Evolutionary conservation across 2,329 filamentous ascomycete species (phyloP).

Genomic region (Lachnellula arida): DNA sequence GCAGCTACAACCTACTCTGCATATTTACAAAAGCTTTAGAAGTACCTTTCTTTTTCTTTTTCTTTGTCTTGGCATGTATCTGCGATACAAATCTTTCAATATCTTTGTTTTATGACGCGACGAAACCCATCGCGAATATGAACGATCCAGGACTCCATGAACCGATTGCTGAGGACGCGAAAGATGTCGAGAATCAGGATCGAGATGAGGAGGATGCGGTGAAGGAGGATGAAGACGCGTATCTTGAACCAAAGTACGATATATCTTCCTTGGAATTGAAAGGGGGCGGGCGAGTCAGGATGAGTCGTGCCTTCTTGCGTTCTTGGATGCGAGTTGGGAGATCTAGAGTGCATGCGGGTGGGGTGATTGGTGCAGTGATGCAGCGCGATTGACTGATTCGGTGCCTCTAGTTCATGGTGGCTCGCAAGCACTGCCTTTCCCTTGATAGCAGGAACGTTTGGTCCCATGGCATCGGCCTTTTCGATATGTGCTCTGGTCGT

Average conservation of each 20-base stretch:
- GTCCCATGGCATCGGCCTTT: conserved; percentile 81
- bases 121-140: conserved; percentile 17
- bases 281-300: not conserved
- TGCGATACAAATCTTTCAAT: not conserved
- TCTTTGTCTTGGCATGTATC: not conserved
- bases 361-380: not conserved
- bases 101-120: not conserved
- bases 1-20: not conserved
- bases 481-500: conserved; percentile 82
- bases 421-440: conserved; percentile 63
- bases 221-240: conserved; percentile 27
- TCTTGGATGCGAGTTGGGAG: not conserved
- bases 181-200: conserved; percentile 26
- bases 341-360: not conserved
- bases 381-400: not conserved
- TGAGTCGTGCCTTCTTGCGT: not conserved
- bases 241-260: conserved; percentile 24
- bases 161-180: conserved; percentile 25
- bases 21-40: not conserved
- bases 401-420: conserved; percentile 45
- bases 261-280: not conserved
- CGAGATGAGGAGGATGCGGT: conserved; percentile 19
- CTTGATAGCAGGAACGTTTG: conserved; percentile 77
- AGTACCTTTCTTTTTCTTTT: not conserved
- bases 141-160: conserved; percentile 30